Conservation (phyloP, 345 rosid species). For the Litchi chinensis region DNA sequence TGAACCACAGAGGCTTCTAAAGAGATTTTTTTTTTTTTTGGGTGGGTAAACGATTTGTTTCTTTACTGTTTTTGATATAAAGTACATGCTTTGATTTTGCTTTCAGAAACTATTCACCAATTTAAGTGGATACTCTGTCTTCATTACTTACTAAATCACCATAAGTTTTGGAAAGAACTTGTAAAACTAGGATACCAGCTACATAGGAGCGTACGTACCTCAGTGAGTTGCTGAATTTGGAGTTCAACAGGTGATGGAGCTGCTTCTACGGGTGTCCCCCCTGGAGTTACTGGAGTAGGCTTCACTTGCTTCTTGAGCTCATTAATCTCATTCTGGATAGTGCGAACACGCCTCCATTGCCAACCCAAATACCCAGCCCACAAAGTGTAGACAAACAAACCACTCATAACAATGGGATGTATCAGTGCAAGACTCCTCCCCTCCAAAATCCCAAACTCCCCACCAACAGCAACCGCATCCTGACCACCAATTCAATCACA, state of each 20-base stretch:
- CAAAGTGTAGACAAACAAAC: slow-evolving; percentile 61
- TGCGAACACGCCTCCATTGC: slow-evolving; percentile 95
- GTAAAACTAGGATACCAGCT: neutral
- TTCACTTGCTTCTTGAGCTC: slow-evolving; percentile 75
- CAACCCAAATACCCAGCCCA: slow-evolving; percentile 89
- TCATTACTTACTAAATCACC: neutral
- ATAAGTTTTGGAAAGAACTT: neutral
- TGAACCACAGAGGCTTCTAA: too few species aligned
- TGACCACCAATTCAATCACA: slow-evolving; percentile 25
- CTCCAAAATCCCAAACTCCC: slow-evolving; percentile 84
- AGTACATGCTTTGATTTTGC: too few species aligned
- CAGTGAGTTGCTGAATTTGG: slow-evolving; percentile 65
- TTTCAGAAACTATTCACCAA: neutral
- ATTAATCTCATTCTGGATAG: slow-evolving; percentile 62
- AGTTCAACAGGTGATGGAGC: slow-evolving; percentile 56
- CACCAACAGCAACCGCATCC: slow-evolving; percentile 82
- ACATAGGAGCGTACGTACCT: slow-evolving; percentile 30
- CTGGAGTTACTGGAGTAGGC: slow-evolving; percentile 68
- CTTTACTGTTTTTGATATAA: too few species aligned
- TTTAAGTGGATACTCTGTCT: neutral
- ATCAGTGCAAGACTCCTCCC: slow-evolving; percentile 75
- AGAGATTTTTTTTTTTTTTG: too few species aligned
- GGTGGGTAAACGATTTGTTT: too few species aligned
- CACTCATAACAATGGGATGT: slow-evolving; percentile 71
- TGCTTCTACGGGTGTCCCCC: slow-evolving; percentile 52